Conservation (phyloP, 495 filamentous ascomycete species). For the Tuber calosporum region DNA sequence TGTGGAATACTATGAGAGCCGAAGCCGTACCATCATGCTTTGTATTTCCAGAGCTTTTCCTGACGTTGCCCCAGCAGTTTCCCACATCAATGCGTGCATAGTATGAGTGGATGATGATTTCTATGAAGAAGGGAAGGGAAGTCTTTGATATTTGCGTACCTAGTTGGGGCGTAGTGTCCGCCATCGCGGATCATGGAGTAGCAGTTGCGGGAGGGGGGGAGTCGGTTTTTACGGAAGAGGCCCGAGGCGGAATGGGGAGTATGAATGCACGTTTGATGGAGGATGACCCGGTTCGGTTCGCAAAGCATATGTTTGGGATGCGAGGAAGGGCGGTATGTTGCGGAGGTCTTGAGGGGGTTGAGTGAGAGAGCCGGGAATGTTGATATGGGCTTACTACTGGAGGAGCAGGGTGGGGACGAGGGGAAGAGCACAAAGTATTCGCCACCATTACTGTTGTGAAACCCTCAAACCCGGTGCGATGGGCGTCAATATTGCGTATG, state of each 20-base stretch:
- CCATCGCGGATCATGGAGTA: slow-evolving; percentile 51
- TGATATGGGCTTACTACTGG: too few relatives aligned
- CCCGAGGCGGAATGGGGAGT: slow-evolving; percentile 43
- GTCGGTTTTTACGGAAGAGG: slow-evolving; percentile 45
- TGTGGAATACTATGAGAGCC: slow-evolving; percentile 24
- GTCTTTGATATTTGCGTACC: slow-evolving; percentile 1
- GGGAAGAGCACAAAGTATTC: too few relatives aligned
- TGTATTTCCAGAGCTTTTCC: slow-evolving; percentile 46
- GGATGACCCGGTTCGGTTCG: slow-evolving; percentile 8
- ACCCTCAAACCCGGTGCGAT: too few relatives aligned
- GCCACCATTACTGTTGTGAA: too few relatives aligned
- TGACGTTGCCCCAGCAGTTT: slow-evolving; percentile 48
- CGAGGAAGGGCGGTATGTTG: too few relatives aligned
- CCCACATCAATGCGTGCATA: slow-evolving; percentile 47
- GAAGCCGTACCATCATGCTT: slow-evolving; percentile 42
- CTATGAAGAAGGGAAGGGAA: slow-evolving; percentile 10
- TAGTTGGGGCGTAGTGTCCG: slow-evolving; percentile 47
- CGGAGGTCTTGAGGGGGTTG: too few relatives aligned
- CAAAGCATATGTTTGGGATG: too few relatives aligned
- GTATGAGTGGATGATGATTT: slow-evolving; percentile 4
- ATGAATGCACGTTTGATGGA: slow-evolving; percentile 46
- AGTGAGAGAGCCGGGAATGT: too few relatives aligned
- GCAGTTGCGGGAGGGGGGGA: slow-evolving; percentile 41
- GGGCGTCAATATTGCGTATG: too few relatives aligned
- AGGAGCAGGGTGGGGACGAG: too few relatives aligned